A percentile compares a stretch with the other conserved stretches of the same genome.
These are phyloP conservation scores for Trichophyton verrucosum DNA, from an alignment of 2,329 filamentous ascomycete species.

Conservation along the genomic window DNA sequence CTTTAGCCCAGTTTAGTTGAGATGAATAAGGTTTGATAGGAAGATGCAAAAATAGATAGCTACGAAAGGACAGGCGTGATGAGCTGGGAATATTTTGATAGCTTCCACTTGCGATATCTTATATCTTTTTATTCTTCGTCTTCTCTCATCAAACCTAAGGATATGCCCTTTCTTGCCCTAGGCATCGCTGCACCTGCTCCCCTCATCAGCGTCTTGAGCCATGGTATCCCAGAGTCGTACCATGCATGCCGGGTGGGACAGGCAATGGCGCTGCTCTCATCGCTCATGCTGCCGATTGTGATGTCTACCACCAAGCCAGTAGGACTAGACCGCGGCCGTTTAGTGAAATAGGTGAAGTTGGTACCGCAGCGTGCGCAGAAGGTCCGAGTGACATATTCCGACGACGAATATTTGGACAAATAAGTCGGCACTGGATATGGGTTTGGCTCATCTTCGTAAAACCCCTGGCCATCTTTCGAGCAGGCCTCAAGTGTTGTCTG, in stretches of 20 bases:
- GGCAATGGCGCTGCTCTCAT: conserved; percentile 14
- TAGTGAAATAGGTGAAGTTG: conserved; percentile 14
- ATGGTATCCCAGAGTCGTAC: conserved; percentile 17
- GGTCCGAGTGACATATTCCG: conserved; percentile 13
- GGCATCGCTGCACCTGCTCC: neutral
- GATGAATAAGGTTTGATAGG: too few species aligned
- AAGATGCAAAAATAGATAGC: too few species aligned
- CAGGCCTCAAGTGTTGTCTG: neutral
- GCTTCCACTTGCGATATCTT: neutral
- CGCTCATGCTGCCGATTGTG: conserved; percentile 18
- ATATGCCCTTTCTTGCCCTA: neutral
- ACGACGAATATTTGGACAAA: conserved; percentile 2
- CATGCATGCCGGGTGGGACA: conserved; percentile 15
- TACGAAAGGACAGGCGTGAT: too few species aligned
- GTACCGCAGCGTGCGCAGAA: conserved; percentile 22
- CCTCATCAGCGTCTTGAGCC: conserved; percentile 12
- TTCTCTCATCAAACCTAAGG: neutral
- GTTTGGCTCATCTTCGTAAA: neutral
- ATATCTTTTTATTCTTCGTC: neutral
- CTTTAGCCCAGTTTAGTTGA: too few species aligned
- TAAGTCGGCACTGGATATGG: neutral
- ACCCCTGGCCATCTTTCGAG: neutral
- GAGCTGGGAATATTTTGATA: neutral
- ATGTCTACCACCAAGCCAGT: conserved; percentile 15
- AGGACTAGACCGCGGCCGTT: conserved; percentile 8